Evolutionary conservation across 2,329 filamentous ascomycete species (phyloP), one percentile per base, ranked within the genome.

Genomic region (Calonectria honghensis): DNA sequence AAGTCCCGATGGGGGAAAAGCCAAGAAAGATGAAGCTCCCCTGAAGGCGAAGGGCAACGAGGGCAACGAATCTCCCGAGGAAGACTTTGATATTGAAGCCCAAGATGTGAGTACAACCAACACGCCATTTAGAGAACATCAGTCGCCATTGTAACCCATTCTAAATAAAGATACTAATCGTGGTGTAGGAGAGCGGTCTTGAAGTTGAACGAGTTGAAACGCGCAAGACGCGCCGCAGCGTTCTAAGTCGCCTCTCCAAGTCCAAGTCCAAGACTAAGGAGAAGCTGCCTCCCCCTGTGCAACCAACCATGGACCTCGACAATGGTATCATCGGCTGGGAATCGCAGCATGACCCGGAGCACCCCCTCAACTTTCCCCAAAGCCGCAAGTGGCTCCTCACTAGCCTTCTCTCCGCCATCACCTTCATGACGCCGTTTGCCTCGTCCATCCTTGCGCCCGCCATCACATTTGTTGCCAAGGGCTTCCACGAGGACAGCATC

Each of bases 361-460:
- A 91, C 83, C 91, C 91, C 2, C 86, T 91, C 77, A 93, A 93
- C 82, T 92, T 93, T 85, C 76, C 88, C 2, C 79, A 78, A 9
- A 81, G 82, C 24, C 89, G 88, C 77, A 93, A 93, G 84, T 93
- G 91, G 91, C 81, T 88, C 24, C 88, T 90, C 45, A 88, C 90
- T 9, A 82, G 87, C 63, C 87, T 91, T 24, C 87, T 94, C 27
- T 88, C 91, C 0, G 84, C 86, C 75, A 93, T 93, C 80, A 93
- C 92, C 11, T 90, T 94, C 76, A 90, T 94, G 80, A 93, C 92
- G 0, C 91, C 92, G 0, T 90, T 94, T 32, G 91, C 91, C 0
- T 93, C 91, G 9, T 92, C 91, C 1, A 93, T 93, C 69, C 83
- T 90, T 24, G 86, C 89, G 1, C 89, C 89, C 3, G 88, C 88